phyloP scores from a whole-genome alignment of 768 basidiomycete genomes.

The Leccinum boreale region DNA sequence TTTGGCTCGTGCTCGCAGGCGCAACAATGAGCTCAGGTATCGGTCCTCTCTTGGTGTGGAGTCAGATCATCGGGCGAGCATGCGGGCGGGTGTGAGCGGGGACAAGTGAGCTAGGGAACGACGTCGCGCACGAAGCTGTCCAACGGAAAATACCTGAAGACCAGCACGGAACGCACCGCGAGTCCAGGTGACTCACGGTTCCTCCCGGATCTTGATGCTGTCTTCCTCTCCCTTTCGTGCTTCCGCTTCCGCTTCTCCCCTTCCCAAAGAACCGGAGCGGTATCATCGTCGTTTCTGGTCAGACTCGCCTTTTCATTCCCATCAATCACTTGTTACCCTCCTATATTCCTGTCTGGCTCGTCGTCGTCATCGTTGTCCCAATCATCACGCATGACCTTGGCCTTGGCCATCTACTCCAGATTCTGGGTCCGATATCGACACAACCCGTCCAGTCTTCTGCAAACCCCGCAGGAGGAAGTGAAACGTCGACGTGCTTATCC shows the following conservation, averaged over 20 bases:
- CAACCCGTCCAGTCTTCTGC: too few relatives aligned
- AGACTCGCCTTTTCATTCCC: background rate
- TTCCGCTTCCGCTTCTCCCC: background rate
- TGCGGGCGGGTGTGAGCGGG: background rate
- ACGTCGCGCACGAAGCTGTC: background rate
- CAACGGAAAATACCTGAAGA: too few relatives aligned
- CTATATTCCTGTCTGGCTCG: background rate
- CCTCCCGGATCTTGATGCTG: slow-evolving; percentile 47
- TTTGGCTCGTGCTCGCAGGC: slow-evolving; percentile 34
- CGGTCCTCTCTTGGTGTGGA: slow-evolving; percentile 41
- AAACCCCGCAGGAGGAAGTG: too few relatives aligned
- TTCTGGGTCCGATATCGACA: too few relatives aligned
- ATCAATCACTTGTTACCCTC: background rate
- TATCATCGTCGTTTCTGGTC: background rate
- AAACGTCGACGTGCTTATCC: too few relatives aligned
- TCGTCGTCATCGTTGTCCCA: slow-evolving; percentile 36
- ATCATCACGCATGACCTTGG: slow-evolving; percentile 39
- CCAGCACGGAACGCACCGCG: background rate
- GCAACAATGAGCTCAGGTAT: slow-evolving; percentile 44
- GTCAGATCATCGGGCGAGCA: background rate
- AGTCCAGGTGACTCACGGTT: slow-evolving; percentile 50
- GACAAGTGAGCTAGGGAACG: background rate
- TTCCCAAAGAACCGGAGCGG: background rate
- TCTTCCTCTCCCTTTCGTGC: slow-evolving; percentile 9
- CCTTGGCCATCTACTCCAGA: background rate